phyloP scores from a whole-genome alignment of 2,329 filamentous ascomycete genomes.

The Nectriaceae sp. region DNA sequence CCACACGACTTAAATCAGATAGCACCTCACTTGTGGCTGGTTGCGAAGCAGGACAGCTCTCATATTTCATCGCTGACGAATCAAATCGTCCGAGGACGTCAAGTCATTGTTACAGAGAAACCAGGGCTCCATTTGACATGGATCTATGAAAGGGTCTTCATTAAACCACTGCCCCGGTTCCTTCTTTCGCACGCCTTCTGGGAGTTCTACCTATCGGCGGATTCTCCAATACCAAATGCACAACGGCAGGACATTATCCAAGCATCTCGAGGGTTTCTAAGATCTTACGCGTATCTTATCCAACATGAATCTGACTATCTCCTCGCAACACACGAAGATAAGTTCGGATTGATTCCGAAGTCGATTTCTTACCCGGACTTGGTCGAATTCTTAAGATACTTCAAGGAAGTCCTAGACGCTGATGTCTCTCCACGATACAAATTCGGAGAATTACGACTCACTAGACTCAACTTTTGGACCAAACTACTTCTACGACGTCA shows the following conservation, averaged over 20 bases:
- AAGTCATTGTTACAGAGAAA: constrained; percentile 39
- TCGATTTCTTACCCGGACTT: constrained; percentile 26
- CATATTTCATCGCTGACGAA: constrained; percentile 13
- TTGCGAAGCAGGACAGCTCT: neutral
- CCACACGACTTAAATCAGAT: neutral
- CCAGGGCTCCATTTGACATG: constrained; percentile 43
- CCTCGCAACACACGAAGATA: constrained; percentile 24
- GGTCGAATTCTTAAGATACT: constrained; percentile 33
- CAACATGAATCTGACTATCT: constrained; percentile 35
- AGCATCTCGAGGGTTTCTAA: constrained; percentile 35
- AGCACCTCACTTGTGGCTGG: neutral
- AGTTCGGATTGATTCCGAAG: constrained; percentile 26
- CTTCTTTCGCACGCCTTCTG: constrained; percentile 37
- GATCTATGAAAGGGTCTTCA: constrained; percentile 39
- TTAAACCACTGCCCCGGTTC: constrained; percentile 43
- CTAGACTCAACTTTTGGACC: constrained; percentile 30
- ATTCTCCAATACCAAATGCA: neutral
- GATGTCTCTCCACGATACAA: constrained; percentile 31
- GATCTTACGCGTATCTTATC: constrained; percentile 36
- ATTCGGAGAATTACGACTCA: constrained; percentile 40
- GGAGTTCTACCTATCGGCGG: constrained; percentile 21
- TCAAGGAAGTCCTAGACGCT: constrained; percentile 24
- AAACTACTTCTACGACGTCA: constrained; percentile 2
- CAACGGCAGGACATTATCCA: constrained; percentile 15
- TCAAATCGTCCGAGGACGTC: constrained; percentile 37